Evolutionary conservation across 2,329 filamentous ascomycete species (phyloP).

Genomic region (Aspergillus sp.): DNA sequence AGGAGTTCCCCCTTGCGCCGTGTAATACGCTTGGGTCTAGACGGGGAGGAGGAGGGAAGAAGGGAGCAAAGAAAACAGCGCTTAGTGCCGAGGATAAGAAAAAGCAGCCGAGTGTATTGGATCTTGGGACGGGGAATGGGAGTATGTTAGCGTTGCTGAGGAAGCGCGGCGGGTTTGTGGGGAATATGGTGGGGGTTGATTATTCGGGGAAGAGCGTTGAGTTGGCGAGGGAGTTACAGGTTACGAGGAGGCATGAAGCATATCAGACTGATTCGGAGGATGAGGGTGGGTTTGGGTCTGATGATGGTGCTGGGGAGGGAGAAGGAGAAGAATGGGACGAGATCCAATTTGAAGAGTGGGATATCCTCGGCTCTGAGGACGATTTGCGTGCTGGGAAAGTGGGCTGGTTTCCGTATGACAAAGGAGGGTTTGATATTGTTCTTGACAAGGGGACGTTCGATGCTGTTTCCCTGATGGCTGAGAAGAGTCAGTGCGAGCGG

Average conservation of each 20-base stretch:
- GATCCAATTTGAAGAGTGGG: slow-evolving; percentile 61
- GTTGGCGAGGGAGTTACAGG: slow-evolving; percentile 67
- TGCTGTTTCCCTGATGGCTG: slow-evolving; percentile 71
- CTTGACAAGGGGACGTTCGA: slow-evolving; percentile 99
- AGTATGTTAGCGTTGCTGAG: slow-evolving; percentile 82
- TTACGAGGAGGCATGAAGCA: slow-evolving; percentile 32
- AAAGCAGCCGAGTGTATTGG: slow-evolving; percentile 59
- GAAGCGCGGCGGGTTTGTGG: slow-evolving; percentile 63
- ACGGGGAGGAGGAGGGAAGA: not conserved
- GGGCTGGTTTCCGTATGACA: slow-evolving; percentile 41
- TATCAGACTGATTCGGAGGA: slow-evolving; percentile 32
- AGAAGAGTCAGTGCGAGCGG: slow-evolving; percentile 65
- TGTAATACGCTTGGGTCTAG: slow-evolving; percentile 28
- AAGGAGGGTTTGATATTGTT: slow-evolving; percentile 76
- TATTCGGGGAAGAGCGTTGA: slow-evolving; percentile 75
- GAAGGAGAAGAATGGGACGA: slow-evolving; percentile 13
- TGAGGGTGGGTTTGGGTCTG: slow-evolving; percentile 30
- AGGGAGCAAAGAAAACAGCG: not conserved
- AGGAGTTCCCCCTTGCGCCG: slow-evolving; percentile 46
- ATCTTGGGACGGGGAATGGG: slow-evolving; percentile 93
- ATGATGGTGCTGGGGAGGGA: slow-evolving; percentile 47
- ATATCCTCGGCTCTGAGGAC: slow-evolving; percentile 53
- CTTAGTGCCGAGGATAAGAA: slow-evolving; percentile 6
- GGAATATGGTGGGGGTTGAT: slow-evolving; percentile 80
- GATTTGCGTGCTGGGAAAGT: slow-evolving; percentile 31